phyloP scores from a whole-genome alignment of 345 rosid genomes.

The Camelina sativa region DNA sequence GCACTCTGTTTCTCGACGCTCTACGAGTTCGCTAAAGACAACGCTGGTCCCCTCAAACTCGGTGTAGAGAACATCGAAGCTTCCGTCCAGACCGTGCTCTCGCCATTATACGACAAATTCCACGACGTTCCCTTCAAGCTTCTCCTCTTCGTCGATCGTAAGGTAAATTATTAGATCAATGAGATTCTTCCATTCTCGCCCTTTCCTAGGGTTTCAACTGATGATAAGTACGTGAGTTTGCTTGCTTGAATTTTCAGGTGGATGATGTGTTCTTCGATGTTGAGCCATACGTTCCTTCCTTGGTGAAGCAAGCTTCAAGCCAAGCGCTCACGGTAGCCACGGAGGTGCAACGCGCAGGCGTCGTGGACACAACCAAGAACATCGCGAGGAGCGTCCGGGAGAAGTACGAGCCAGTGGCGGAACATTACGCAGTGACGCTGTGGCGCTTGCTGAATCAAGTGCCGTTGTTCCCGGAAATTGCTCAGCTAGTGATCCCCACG shows the following conservation, averaged over 20 bases:
- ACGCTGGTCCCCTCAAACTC: conserved; percentile 71
- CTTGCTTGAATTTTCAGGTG: conserved; percentile 51
- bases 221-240: conserved; percentile 23
- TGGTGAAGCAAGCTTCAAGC: conserved; percentile 63
- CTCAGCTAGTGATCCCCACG: conserved; percentile 58
- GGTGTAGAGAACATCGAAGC: conserved; percentile 72
- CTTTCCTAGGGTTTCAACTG: not conserved
- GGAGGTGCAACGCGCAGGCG: conserved; percentile 65
- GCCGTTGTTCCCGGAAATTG: conserved; percentile 62
- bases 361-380: conserved; percentile 53
- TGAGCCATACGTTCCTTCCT: conserved; percentile 60
- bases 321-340: conserved; percentile 62
- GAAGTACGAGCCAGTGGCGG: conserved; percentile 66
- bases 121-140: conserved; percentile 61
- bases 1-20: conserved; percentile 51
- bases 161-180: conserved; percentile 44
- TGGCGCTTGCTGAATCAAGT: conserved; percentile 63
- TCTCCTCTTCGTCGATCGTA: conserved; percentile 71
- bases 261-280: conserved; percentile 54
- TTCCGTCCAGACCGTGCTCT: conserved; percentile 58
- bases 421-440: conserved; percentile 54
- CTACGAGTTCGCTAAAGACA: conserved; percentile 74
- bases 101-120: conserved; percentile 67
- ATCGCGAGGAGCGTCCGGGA: conserved; percentile 44
- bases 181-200: not conserved